Percentiles rank a stretch among this genome's conserved stretches.
Conservation (phyloP, 139 green algal genomes). For the Haematococcus lacustris region DNA sequence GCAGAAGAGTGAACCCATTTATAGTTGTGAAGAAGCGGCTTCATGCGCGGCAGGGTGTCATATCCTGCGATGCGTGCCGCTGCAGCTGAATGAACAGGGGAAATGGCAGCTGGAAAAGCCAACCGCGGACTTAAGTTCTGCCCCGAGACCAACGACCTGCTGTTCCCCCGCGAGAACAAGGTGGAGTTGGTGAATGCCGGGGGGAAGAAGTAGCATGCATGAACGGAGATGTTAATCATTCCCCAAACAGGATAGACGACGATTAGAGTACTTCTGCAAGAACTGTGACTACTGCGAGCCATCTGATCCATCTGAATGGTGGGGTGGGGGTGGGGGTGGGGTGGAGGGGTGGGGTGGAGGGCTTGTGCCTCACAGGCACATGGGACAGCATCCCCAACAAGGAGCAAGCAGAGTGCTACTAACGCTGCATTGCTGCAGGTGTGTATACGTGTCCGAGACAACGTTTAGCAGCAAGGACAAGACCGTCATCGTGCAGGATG, state of each 20-base stretch:
- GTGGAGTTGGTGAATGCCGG: too few species aligned
- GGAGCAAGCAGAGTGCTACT: too few species aligned
- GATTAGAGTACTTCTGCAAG: constrained; percentile 77
- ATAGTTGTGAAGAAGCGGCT: too few species aligned
- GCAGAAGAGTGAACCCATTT: too few species aligned
- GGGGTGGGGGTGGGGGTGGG: too few species aligned
- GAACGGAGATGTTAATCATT: not conserved
- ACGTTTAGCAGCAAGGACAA: constrained; percentile 73
- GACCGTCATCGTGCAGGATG: constrained; percentile 71
- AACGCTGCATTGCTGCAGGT: too few species aligned
- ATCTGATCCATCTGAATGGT: constrained; percentile 47
- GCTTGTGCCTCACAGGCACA: too few species aligned
- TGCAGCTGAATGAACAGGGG: too few species aligned
- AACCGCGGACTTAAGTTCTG: constrained; percentile 66
- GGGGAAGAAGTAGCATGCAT: too few species aligned
- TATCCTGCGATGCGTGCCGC: too few species aligned
- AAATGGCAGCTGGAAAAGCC: not conserved
- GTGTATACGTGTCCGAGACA: constrained; percentile 73
- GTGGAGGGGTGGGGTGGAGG: too few species aligned
- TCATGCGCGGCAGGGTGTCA: too few species aligned
- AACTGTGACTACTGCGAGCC: constrained; percentile 74
- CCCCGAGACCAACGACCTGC: constrained; percentile 80
- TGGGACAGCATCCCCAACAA: constrained; percentile 9
- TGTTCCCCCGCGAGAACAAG: constrained; percentile 74
- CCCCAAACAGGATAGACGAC: constrained; percentile 38